phyloP scores from a whole-genome alignment of 345 rosid genomes.

The Pugionium cornutum region DNA sequence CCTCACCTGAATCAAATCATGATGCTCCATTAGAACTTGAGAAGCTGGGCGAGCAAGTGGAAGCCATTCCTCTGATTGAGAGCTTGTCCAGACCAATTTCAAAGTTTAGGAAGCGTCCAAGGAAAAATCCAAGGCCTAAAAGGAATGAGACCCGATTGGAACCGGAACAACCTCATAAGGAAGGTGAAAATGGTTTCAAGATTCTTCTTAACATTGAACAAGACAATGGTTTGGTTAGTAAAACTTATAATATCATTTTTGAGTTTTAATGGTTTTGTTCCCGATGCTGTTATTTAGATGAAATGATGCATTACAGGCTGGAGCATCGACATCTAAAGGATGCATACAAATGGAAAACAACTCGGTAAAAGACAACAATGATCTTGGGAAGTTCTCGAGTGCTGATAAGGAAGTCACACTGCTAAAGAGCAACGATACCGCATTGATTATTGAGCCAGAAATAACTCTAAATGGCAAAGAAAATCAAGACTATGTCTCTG shows the following conservation, averaged over 20 bases:
- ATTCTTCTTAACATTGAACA: constrained; percentile 27
- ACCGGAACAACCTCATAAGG: neutral
- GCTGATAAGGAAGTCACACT: neutral
- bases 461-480: constrained; percentile 9
- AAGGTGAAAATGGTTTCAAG: neutral
- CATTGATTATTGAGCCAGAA: neutral
- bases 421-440: neutral
- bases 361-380: neutral
- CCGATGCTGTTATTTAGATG: neutral
- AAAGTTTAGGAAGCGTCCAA: neutral
- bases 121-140: neutral
- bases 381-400: neutral
- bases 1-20: neutral
- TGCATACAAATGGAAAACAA: constrained; percentile 8
- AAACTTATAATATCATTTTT: neutral
- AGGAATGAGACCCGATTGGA: neutral
- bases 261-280: neutral
- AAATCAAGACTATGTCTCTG: neutral
- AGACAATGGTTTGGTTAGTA: constrained; percentile 42
- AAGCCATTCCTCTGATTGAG: constrained; percentile 10
- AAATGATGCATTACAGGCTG: constrained; percentile 25
- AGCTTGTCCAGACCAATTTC: constrained; percentile 15
- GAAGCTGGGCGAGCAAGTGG: constrained; percentile 7
- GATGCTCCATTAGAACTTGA: constrained; percentile 31
- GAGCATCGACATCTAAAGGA: constrained; percentile 6